Evolutionary conservation across 371 early-diverging fungal genomes (phyloP).

Genomic region (Globomyces sp.): DNA sequence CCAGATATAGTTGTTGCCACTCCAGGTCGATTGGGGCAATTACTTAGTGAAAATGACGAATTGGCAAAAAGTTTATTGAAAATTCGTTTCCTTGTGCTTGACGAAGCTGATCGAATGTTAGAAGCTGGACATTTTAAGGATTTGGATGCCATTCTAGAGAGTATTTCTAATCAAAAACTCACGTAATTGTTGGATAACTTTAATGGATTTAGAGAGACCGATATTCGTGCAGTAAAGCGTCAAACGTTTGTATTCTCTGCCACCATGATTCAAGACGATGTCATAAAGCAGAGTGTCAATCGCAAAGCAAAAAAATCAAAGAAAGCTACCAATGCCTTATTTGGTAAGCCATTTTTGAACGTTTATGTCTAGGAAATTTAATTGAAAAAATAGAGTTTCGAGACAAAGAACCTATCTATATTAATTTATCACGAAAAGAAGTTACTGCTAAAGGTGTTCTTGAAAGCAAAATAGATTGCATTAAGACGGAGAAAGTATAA

Average conservation of each 20-base stretch:
- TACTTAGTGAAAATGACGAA: conserved; percentile 53
- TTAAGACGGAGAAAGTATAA: conserved; percentile 67
- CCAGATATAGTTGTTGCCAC: conserved; percentile 95
- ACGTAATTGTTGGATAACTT: too few species aligned
- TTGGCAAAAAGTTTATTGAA: conserved; percentile 43
- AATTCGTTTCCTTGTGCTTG: conserved; percentile 75
- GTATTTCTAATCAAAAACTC: conserved; percentile 39
- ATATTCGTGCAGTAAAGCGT: conserved; percentile 32
- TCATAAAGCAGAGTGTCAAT: conserved; percentile 41
- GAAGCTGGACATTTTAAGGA: conserved; percentile 90
- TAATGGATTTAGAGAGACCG: background rate
- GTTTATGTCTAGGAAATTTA: conserved; percentile 54
- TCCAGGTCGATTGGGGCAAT: conserved; percentile 96
- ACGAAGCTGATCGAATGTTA: conserved; percentile 98
- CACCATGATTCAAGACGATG: conserved; percentile 72
- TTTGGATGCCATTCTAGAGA: conserved; percentile 47
- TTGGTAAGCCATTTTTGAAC: background rate
- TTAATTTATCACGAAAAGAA: conserved; percentile 67
- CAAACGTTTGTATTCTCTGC: conserved; percentile 97
- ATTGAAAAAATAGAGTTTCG: conserved; percentile 71
- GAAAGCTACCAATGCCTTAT: background rate
- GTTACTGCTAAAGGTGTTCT: conserved; percentile 65
- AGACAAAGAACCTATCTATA: conserved; percentile 64
- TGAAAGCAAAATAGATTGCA: conserved; percentile 83
- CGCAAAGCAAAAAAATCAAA: conserved; percentile 25